Conservation (phyloP, 2,329 filamentous ascomycete genomes). For the Ambrosiella xylebori region DNA sequence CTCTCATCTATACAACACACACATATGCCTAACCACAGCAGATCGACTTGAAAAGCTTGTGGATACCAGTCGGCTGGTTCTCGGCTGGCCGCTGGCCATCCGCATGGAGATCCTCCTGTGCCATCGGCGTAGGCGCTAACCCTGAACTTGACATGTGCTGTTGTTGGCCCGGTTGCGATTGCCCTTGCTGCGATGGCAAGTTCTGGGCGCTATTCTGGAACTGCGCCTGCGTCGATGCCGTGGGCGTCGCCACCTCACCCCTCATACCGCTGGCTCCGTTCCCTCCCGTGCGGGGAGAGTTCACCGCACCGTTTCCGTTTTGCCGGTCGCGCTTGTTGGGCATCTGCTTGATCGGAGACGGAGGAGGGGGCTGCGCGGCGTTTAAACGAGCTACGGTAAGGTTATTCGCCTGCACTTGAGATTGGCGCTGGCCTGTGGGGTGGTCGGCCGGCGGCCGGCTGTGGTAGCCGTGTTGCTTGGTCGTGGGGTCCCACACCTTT, state of each 20-base stretch:
- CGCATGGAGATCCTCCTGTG: conserved; percentile 35
- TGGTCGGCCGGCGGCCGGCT: conserved; percentile 21
- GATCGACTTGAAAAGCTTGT: conserved; percentile 82
- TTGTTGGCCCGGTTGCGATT: conserved; percentile 35
- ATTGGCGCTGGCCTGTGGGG: conserved; percentile 28
- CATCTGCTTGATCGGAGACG: conserved; percentile 67
- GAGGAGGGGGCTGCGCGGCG: conserved; percentile 77
- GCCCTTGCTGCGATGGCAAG: conserved; percentile 36
- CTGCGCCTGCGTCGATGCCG: conserved; percentile 84
- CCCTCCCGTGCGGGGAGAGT: conserved; percentile 61
- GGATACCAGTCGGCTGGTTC: conserved; percentile 50
- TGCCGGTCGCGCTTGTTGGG: conserved; percentile 57
- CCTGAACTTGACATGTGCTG: conserved; percentile 35
- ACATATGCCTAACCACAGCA: conserved; percentile 54
- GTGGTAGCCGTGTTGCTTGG: conserved; percentile 43
- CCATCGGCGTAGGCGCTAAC: conserved; percentile 37
- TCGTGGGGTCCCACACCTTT: conserved; percentile 68
- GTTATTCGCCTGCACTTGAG: conserved; percentile 54
- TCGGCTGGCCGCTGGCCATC: conserved; percentile 8
- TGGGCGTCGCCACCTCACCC: conserved; percentile 61
- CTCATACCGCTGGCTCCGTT: conserved; percentile 36
- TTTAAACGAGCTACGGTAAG: conserved; percentile 81
- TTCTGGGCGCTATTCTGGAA: conserved; percentile 93
- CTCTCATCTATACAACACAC: no score
- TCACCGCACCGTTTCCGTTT: conserved; percentile 59